Conservation (phyloP, 2,329 filamentous ascomycete species). For the Fusarium coicis region DNA sequence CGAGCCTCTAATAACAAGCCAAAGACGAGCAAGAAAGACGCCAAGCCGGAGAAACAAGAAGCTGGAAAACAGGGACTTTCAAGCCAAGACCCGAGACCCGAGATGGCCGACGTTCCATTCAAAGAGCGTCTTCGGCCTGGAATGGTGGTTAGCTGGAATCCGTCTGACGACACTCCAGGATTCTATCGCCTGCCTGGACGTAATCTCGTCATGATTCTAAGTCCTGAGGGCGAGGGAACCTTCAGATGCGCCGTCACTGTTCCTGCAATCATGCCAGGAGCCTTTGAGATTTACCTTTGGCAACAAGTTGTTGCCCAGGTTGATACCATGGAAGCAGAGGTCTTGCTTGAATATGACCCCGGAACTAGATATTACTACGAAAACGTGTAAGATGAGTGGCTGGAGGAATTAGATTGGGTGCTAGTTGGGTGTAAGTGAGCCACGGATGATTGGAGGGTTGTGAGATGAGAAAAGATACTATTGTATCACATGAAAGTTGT, state of each 20-base stretch:
- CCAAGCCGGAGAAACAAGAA: neutral
- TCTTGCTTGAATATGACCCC: conserved; percentile 56
- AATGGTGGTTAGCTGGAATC: conserved; percentile 53
- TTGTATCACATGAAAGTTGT: neutral
- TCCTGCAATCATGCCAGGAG: conserved; percentile 48
- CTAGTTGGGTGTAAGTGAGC: neutral
- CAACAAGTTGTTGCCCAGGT: conserved; percentile 49
- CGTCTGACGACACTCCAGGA: conserved; percentile 23
- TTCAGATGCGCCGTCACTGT: conserved; percentile 53
- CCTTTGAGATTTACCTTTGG: conserved; percentile 55
- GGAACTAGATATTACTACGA: conserved; percentile 57
- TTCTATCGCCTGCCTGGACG: conserved; percentile 27
- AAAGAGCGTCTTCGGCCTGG: conserved; percentile 54
- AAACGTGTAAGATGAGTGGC: conserved; percentile 19
- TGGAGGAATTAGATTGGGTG: neutral
- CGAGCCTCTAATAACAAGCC: conserved; percentile 15
- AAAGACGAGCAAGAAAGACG: neutral
- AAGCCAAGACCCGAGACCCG: conserved; percentile 47
- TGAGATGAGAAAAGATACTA: neutral
- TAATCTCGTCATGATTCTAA: conserved; percentile 50
- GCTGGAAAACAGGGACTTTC: conserved; percentile 18
- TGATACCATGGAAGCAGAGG: conserved; percentile 53
- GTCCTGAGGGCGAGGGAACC: conserved; percentile 34
- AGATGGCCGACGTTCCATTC: conserved; percentile 47
- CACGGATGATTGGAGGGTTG: neutral